Evolutionary conservation across 2,329 filamentous ascomycete species (phyloP), one percentile per base, ranked within the genome.

Genomic region (Diaporthe sp.): DNA sequence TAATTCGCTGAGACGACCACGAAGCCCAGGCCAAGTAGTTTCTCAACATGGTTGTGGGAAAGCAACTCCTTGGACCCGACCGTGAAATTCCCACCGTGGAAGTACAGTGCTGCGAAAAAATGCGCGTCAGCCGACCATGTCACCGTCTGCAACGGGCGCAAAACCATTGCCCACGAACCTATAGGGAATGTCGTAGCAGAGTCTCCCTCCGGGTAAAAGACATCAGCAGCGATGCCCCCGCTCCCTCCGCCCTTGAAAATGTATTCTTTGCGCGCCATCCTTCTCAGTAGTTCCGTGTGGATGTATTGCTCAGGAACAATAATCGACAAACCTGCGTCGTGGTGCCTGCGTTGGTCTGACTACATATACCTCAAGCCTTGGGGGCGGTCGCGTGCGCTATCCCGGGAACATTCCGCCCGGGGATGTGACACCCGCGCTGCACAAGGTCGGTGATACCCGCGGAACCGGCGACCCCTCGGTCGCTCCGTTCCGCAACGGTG

Each of bases 341-440:
- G 31, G 25, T 17, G 58, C 17, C 15, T 34, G 61, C 42, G 3
- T 34, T 34, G 39, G 31, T 5, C 42, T 31, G 42, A 2, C 61
- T 65, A 47, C 25, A 47, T 65, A 65, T 65, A 47, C 25, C n/a
- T 22, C 39, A 22, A 6, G 42, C 49, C 12, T n/a, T 63, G n/a
- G 10, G 9, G 4, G 6, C 31, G 8, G 17, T 47, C 9, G 13
- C 3, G n/a, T 6, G 15, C n/a, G 39, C 25, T 47, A 25, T 28
- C 37, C 37, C n/a, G n/a, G 58, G 58, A 61, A 42, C 58, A 12
- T 61, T 61, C 58, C 42, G 42, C 42, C 61, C 42, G 25, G 61
- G 42, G 25, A 44, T 13, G 61, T 31, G 10, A 49, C 4, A 2
- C 25, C 3, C 10, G 25, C 25, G 10, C 34, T 34, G 9, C 37